A percentile compares a stretch with the other conserved stretches of the same genome.
Evolutionary conservation across 1,139 yeast genomes (phyloP).

Genomic region (Zygoascus hellenicus): DNA sequence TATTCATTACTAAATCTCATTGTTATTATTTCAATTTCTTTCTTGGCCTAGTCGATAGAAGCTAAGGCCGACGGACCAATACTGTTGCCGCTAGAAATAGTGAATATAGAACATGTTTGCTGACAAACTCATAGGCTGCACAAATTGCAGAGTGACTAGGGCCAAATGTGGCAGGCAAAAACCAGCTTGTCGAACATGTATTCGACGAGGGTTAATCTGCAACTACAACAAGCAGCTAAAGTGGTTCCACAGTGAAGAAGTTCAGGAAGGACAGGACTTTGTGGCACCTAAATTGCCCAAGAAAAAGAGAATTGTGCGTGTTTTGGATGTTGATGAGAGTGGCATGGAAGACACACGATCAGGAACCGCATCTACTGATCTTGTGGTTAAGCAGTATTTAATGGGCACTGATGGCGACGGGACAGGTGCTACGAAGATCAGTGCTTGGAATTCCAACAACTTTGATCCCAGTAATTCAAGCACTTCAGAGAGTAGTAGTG

Average conservation of each 20-base stretch:
- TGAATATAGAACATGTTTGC: too few relatives aligned
- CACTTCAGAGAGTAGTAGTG: background rate
- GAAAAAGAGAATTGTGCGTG: background rate
- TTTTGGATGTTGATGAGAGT: background rate
- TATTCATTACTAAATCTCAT: too few relatives aligned
- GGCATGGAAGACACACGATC: background rate
- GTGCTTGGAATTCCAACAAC: background rate
- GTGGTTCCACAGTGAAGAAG: conserved; percentile 8
- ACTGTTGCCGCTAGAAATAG: background rate
- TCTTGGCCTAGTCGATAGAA: too few relatives aligned
- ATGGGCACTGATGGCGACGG: background rate
- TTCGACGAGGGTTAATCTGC: background rate
- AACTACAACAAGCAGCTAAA: conserved; percentile 3
- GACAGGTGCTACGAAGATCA: background rate
- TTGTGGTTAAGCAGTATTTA: conserved; percentile 2
- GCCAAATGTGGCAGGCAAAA: conserved; percentile 8
- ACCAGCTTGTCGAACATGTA: conserved; percentile 6
- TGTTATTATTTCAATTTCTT: too few relatives aligned
- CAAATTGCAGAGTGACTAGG: conserved; percentile 6
- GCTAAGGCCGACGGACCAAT: too few relatives aligned
- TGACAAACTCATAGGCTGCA: conserved; percentile 5
- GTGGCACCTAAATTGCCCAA: conserved; percentile 7
- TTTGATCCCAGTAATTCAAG: background rate
- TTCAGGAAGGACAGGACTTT: conserved; percentile 5
- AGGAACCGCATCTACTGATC: background rate